These are phyloP conservation scores for Candida sojae DNA, from an alignment of 1,139 yeast species.

Conservation along the genomic window DNA sequence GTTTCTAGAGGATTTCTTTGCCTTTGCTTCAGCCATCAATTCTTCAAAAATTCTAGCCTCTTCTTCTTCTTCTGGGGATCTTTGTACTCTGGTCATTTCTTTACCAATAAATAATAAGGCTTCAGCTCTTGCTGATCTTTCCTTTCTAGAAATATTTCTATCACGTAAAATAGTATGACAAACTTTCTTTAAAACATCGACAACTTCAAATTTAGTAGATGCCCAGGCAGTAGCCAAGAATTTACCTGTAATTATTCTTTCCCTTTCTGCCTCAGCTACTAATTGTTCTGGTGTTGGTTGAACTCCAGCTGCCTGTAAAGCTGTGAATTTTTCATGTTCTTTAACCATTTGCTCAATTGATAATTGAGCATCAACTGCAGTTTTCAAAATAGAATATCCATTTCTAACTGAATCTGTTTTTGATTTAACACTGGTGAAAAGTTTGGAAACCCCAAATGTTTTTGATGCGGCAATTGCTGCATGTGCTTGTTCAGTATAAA, in stretches of 20 bases:
- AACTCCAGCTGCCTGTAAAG: slow-evolving; percentile 25
- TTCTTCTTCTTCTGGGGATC: slow-evolving; percentile 71
- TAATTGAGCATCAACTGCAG: slow-evolving; percentile 46
- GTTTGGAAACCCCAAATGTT: slow-evolving; percentile 52
- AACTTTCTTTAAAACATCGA: slow-evolving; percentile 65
- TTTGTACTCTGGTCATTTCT: slow-evolving; percentile 52
- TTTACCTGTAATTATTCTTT: slow-evolving; percentile 69
- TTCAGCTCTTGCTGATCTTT: slow-evolving; percentile 58
- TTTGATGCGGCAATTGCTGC: slow-evolving; percentile 39
- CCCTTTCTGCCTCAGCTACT: slow-evolving; percentile 60
- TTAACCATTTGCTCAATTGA: slow-evolving; percentile 44
- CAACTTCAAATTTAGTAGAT: slow-evolving; percentile 71
- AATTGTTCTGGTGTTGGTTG: slow-evolving; percentile 45
- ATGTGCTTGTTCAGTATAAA: slow-evolving; percentile 60
- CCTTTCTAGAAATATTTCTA: slow-evolving; percentile 51
- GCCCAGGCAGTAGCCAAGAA: slow-evolving; percentile 81
- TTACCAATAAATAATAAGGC: slow-evolving; percentile 60
- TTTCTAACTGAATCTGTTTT: slow-evolving; percentile 41
- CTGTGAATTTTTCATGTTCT: slow-evolving; percentile 48
- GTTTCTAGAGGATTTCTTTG: slow-evolving; percentile 43
- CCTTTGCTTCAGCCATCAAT: slow-evolving; percentile 66
- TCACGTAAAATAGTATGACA: slow-evolving; percentile 62
- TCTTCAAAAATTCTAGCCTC: slow-evolving; percentile 78
- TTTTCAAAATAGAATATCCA: slow-evolving; percentile 41
- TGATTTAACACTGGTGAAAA: slow-evolving; percentile 49